Base-by-base conservation (phyloP, 2,329 filamentous ascomycete genomes). In the Mollisiaceae sp. region DNA sequence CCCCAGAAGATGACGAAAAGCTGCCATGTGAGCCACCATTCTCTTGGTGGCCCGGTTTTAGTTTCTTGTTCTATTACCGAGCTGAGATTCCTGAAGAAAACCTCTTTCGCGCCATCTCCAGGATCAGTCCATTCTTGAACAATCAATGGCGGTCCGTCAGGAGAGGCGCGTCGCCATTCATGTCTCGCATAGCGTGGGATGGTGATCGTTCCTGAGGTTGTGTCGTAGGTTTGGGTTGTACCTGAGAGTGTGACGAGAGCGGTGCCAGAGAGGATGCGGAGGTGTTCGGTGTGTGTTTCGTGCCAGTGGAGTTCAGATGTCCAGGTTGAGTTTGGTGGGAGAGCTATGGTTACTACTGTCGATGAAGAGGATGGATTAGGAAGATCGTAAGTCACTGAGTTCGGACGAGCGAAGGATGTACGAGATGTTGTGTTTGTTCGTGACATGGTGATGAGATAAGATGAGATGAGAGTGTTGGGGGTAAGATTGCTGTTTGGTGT, bases 51-150 rank as follows among this genome's bases (percentile, higher is more conserved):
- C 8, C 24, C 18, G 59, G 43, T 4, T 27, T 41, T 22, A 36
- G n/a, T 60, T 22, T 64, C 59, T 43, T 24, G 45, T 52, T 67
- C 58, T 56, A 70, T 68, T 3, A 69, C 65, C 2, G 59, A 62
- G 47, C 50, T 67, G 18, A 71, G 41, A 35, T 71, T 71, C 22
- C 69, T 59, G 45, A 71, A 71, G 57, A 71, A 71, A 0, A 69
- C 45, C 47, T 68, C 67, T 50, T 71, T 71, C 63, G 64, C 24
- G 8, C 67, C 66, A 55, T 71, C 69, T 8, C 55, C 52, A n/a
- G 66, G 65, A 54, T 68, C 61, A 8, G 69, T 71, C 67, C 66
- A 71, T 60, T 71, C 67, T 15, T 45, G 61, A 0, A 69, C 67
- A 0, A 68, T 24, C 6, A 71, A 38, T 8, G 35, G 12, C 0